phyloP scores from a whole-genome alignment of 2,329 filamentous ascomycete genomes.

The Berkeleyomyces basicola region DNA sequence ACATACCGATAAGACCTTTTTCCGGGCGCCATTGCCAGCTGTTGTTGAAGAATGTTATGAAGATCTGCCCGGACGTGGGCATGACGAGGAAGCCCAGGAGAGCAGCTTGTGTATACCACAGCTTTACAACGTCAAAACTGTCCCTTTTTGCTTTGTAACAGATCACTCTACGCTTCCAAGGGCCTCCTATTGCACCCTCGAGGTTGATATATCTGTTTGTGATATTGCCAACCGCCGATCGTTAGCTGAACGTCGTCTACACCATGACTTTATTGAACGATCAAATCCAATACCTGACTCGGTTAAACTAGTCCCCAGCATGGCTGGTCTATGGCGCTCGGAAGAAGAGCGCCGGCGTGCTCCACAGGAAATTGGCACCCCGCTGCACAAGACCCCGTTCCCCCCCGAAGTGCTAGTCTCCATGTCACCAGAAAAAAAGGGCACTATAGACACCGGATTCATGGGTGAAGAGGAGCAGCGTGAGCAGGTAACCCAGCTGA shows the following conservation, averaged over 20 bases:
- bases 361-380: neutral
- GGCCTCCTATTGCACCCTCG: constrained; percentile 73
- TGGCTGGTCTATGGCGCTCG: constrained; percentile 86
- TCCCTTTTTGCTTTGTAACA: constrained; percentile 20
- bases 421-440: constrained; percentile 64
- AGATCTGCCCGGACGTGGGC: constrained; percentile 28
- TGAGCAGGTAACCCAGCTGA: constrained; percentile 44
- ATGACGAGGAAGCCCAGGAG: constrained; percentile 44
- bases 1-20: constrained; percentile 51
- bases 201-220: constrained; percentile 78
- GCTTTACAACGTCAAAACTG: constrained; percentile 26
- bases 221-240: constrained; percentile 69
- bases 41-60: constrained; percentile 43
- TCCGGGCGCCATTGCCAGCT: constrained; percentile 55
- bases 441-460: constrained; percentile 48
- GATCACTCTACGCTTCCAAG: constrained; percentile 53
- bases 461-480: constrained; percentile 79
- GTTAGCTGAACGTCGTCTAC: constrained; percentile 60
- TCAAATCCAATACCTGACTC: constrained; percentile 44
- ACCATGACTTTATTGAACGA: constrained; percentile 74
- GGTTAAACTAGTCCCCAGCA: constrained; percentile 77
- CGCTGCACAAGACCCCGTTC: constrained; percentile 24
- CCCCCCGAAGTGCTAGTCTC: constrained; percentile 65
- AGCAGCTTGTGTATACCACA: constrained; percentile 42
- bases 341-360: constrained; percentile 62